phyloP scores from a whole-genome alignment of 371 early-diverging fungal genomes.

The Mucor ambiguus region DNA sequence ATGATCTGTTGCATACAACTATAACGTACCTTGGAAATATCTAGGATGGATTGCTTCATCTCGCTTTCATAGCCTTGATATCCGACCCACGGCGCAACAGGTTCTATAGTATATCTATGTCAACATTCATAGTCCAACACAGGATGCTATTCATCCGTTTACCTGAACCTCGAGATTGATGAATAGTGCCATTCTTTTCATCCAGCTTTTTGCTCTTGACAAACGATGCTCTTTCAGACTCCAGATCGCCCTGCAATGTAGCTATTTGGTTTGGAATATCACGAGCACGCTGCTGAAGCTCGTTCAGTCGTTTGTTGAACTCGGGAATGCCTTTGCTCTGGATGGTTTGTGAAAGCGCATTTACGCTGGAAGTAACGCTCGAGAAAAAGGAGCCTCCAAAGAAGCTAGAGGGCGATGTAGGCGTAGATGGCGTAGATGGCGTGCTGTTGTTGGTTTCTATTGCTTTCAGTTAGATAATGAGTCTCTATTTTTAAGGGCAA shows the following conservation, averaged over 20 bases:
- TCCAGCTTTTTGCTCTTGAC: slow-evolving; percentile 11
- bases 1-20: neutral
- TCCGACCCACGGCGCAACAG: slow-evolving; percentile 62
- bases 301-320: slow-evolving; percentile 34
- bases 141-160: neutral
- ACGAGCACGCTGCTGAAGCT: slow-evolving; percentile 41
- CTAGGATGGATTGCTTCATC: slow-evolving; percentile 58
- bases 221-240: slow-evolving; percentile 29
- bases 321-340: slow-evolving; percentile 31
- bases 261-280: slow-evolving; percentile 40
- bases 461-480: neutral
- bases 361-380: slow-evolving; percentile 21
- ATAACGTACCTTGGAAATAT: slow-evolving; percentile 54
- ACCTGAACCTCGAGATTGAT: slow-evolving; percentile 23
- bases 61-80: slow-evolving; percentile 56
- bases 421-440: neutral
- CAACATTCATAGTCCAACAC: neutral
- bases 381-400: slow-evolving; percentile 25
- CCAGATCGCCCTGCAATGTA: slow-evolving; percentile 37
- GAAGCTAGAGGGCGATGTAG: slow-evolving; percentile 8
- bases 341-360: slow-evolving; percentile 25
- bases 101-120: slow-evolving; percentile 32
- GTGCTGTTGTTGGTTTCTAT: neutral
- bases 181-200: slow-evolving; percentile 9
- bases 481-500: neutral